Conservation (phyloP, 768 basidiomycete genomes). For the Leccinum longicurvipes region DNA sequence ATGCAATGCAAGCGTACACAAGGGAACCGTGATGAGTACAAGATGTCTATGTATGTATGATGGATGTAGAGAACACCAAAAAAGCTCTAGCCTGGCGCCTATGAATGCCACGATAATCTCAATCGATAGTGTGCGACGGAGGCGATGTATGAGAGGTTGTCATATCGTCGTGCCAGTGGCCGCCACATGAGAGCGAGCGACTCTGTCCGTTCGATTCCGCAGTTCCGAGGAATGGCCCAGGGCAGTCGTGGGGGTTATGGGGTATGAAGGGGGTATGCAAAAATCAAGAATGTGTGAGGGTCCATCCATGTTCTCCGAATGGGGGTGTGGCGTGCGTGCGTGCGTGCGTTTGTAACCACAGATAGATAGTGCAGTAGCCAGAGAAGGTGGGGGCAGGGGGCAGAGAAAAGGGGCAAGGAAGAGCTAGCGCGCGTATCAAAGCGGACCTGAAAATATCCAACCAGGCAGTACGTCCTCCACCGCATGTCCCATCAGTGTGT, state of each 20-base stretch:
- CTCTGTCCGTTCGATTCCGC: slow-evolving; percentile 3
- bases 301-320: neutral
- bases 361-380: slow-evolving; percentile 14
- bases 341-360: neutral
- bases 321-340: neutral
- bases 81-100: slow-evolving; percentile 1
- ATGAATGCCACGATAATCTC: slow-evolving; percentile 6
- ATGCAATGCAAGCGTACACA: neutral
- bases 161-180: slow-evolving; percentile 1
- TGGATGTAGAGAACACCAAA: neutral
- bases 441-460: slow-evolving; percentile 1
- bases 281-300: neutral
- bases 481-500: slow-evolving; percentile 1
- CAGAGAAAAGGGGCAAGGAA: neutral
- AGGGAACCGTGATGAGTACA: slow-evolving; percentile 10
- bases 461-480: slow-evolving; percentile 1
- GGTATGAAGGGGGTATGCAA: neutral
- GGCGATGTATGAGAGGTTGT: slow-evolving; percentile 3
- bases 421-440: slow-evolving; percentile 15
- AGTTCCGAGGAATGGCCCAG: neutral
- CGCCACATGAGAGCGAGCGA: neutral
- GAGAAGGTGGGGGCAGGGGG: neutral
- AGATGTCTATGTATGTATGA: neutral
- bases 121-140: neutral
- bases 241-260: neutral